Conservation (phyloP, 2,329 filamentous ascomycete genomes). For the Exophiala sp. region DNA sequence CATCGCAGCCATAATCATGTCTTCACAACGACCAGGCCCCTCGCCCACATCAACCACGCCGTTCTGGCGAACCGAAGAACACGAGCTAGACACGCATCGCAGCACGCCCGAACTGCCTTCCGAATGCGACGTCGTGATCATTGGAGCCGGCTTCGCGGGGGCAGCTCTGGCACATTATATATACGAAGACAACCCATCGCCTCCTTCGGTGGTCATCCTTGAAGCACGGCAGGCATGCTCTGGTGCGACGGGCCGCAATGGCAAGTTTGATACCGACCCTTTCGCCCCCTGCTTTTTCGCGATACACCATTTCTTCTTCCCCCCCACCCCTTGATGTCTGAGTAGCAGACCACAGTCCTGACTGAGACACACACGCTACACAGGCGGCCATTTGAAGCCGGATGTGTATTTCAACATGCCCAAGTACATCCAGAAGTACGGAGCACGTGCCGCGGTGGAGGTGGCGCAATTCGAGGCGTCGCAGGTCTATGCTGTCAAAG, state of each 20-base stretch:
- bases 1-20: not conserved
- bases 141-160: slow-evolving; percentile 46
- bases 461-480: slow-evolving; percentile 38
- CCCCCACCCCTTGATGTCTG: no score
- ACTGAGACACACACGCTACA: slow-evolving; percentile 29
- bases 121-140: slow-evolving; percentile 44
- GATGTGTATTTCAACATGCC: slow-evolving; percentile 38
- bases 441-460: slow-evolving; percentile 35
- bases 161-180: slow-evolving; percentile 42
- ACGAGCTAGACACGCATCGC: slow-evolving; percentile 39
- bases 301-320: no score
- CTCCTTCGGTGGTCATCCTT: slow-evolving; percentile 33
- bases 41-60: not conserved
- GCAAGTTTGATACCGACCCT: no score
- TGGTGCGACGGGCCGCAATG: slow-evolving; percentile 43
- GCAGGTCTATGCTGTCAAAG: slow-evolving; percentile 36
- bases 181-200: slow-evolving; percentile 19
- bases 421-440: slow-evolving; percentile 32
- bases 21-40: not conserved
- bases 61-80: slow-evolving; percentile 43
- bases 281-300: no score
- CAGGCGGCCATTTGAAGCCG: slow-evolving; percentile 38
- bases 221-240: slow-evolving; percentile 39
- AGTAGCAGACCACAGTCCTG: no score
- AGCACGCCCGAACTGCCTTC: slow-evolving; percentile 31